phyloP scores from a whole-genome alignment of 2,329 filamentous ascomycete genomes.

The Talaromyces funiculosus region DNA sequence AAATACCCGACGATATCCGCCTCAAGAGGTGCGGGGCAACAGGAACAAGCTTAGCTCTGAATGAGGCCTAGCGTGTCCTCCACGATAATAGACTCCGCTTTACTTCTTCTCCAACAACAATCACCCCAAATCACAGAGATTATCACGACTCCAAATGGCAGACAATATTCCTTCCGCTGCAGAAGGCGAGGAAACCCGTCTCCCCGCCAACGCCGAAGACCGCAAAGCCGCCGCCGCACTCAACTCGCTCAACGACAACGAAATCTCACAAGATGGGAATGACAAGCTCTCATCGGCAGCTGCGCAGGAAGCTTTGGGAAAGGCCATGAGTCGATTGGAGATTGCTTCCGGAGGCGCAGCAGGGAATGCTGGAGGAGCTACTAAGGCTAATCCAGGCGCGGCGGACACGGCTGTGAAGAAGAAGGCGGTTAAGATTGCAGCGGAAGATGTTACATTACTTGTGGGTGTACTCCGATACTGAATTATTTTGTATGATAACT shows the following conservation, averaged over 20 bases:
- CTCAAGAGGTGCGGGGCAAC: background rate
- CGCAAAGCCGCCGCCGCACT: conserved; percentile 48
- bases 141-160: conserved; percentile 29
- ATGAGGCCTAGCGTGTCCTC: background rate
- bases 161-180: conserved; percentile 39
- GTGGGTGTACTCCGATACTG: conserved; percentile 29
- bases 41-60: background rate
- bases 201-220: conserved; percentile 44
- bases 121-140: background rate
- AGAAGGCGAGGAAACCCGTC: conserved; percentile 28
- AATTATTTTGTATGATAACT: background rate
- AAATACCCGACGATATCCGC: conserved; percentile 2
- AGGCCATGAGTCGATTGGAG: conserved; percentile 47
- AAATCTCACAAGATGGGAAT: conserved; percentile 30
- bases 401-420: conserved; percentile 30
- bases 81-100: background rate
- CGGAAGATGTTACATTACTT: conserved; percentile 43
- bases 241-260: conserved; percentile 41
- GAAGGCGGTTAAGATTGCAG: conserved; percentile 41
- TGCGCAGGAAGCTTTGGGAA: conserved; percentile 46
- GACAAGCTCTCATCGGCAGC: conserved; percentile 29
- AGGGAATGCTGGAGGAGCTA: conserved; percentile 18
- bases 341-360: conserved; percentile 25
- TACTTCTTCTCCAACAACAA: background rate
- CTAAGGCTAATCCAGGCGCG: conserved; percentile 16